Percentiles rank a stretch among this genome's conserved stretches.
Conservation (phyloP, 2,329 filamentous ascomycete species). For the Penicillium hesseltinei region DNA sequence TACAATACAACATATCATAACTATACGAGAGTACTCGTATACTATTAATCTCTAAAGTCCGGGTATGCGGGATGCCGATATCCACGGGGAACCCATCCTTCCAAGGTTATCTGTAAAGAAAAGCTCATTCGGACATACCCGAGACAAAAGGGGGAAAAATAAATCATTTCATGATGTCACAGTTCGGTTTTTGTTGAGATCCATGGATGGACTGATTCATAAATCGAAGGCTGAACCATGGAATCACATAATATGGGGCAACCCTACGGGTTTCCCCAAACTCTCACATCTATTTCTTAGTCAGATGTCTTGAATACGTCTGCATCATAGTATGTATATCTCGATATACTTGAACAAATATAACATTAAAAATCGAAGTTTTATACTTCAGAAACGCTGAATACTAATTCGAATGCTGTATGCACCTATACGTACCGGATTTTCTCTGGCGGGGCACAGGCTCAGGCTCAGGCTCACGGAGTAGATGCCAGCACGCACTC, state of each 20-base stretch:
- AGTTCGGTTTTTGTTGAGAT: background rate
- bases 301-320: too few relatives aligned
- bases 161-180: background rate
- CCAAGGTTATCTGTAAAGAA: background rate
- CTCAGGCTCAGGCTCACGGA: too few relatives aligned
- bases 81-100: background rate
- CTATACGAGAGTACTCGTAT: too few relatives aligned
- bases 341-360: background rate
- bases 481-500: too few relatives aligned
- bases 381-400: slow-evolving; percentile 1
- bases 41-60: background rate
- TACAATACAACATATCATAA: background rate
- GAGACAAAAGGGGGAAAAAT: background rate
- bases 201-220: too few relatives aligned
- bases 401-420: slow-evolving; percentile 6
- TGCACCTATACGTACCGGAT: too few relatives aligned
- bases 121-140: background rate
- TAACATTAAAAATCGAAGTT: background rate
- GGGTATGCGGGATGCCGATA: background rate
- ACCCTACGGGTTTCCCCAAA: background rate
- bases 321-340: too few relatives aligned
- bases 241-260: background rate
- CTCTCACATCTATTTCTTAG: background rate
- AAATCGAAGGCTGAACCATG: background rate
- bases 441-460: too few relatives aligned